Conservation (phyloP, 805 yeast genomes). For the Wickerhamiella shivajii region DNA sequence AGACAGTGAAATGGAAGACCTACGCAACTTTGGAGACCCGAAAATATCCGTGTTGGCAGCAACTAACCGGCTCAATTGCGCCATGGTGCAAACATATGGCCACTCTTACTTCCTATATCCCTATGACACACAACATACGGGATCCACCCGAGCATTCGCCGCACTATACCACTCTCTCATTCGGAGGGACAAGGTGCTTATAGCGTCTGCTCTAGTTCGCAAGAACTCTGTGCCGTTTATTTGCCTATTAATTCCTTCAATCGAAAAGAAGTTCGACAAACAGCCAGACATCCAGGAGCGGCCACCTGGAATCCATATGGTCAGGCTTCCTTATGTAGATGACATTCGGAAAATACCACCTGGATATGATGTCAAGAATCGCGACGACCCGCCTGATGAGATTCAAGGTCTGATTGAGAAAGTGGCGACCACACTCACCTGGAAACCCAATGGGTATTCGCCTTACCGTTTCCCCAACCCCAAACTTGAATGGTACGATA, state of each 20-base stretch:
- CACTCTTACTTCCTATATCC: conserved; percentile 56
- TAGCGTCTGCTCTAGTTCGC: conserved; percentile 58
- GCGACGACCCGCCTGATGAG: conserved; percentile 13
- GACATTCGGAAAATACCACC: conserved; percentile 56
- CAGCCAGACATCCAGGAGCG: conserved; percentile 19
- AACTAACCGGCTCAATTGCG: too few relatives aligned
- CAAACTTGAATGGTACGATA: conserved; percentile 36
- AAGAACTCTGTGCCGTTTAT: conserved; percentile 43
- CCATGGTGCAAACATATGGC: conserved; percentile 35
- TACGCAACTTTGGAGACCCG: conserved; percentile 30
- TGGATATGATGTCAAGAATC: conserved; percentile 14
- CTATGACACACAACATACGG: conserved; percentile 40
- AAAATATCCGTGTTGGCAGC: conserved; percentile 48
- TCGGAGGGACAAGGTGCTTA: conserved; percentile 39
- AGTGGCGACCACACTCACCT: conserved; percentile 29
- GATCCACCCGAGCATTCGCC: conserved; percentile 54
- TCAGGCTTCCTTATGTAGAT: conserved; percentile 58
- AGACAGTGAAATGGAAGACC: conserved; percentile 25
- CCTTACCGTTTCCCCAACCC: conserved; percentile 35
- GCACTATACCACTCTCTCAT: conserved; percentile 49
- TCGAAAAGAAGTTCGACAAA: conserved; percentile 21
- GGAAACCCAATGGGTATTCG: conserved; percentile 33
- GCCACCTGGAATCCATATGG: conserved; percentile 62
- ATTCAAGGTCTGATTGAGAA: conserved; percentile 9
- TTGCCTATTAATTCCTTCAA: conserved; percentile 39